Evolutionary conservation across 108 stramenopile genomes (phyloP).

Genomic region (Nitzschia inconspicua): DNA sequence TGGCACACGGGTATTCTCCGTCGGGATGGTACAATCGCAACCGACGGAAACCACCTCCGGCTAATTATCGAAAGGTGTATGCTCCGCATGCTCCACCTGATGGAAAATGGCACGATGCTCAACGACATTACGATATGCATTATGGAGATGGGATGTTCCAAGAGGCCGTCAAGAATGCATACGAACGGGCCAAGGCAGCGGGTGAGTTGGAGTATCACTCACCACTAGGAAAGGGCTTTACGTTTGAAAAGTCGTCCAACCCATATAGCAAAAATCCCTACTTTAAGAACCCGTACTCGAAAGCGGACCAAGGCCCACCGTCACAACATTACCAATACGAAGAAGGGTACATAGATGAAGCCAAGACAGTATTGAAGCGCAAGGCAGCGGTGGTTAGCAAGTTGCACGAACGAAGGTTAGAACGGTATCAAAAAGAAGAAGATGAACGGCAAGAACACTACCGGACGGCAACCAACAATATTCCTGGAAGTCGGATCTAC

Average conservation of each 20-base stretch:
- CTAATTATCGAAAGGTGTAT: conserved; percentile 81
- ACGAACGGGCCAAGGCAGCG: conserved; percentile 47
- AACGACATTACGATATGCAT: conserved; percentile 81
- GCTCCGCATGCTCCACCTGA: conserved; percentile 67
- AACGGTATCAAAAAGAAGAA: conserved; percentile 12
- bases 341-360: conserved; percentile 28
- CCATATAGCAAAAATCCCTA: background rate
- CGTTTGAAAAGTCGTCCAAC: conserved; percentile 26
- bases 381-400: conserved; percentile 11
- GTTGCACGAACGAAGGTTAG: conserved; percentile 30
- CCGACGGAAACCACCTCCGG: conserved; percentile 29
- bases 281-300: conserved; percentile 43
- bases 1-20: conserved; percentile 14
- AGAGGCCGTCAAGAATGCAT: conserved; percentile 65
- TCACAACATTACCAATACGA: conserved; percentile 33
- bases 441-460: background rate
- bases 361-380: conserved; percentile 13
- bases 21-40: conserved; percentile 38
- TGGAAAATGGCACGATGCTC: conserved; percentile 69
- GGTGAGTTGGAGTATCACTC: conserved; percentile 66
- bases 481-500: too few species aligned
- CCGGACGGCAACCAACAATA: too few species aligned
- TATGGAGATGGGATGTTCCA: conserved; percentile 83
- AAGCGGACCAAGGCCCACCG: conserved; percentile 32
- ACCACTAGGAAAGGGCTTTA: conserved; percentile 76